Evolutionary conservation across 352 stramenopile species (phyloP).

Genomic region (Thraustochytrium striatum): DNA sequence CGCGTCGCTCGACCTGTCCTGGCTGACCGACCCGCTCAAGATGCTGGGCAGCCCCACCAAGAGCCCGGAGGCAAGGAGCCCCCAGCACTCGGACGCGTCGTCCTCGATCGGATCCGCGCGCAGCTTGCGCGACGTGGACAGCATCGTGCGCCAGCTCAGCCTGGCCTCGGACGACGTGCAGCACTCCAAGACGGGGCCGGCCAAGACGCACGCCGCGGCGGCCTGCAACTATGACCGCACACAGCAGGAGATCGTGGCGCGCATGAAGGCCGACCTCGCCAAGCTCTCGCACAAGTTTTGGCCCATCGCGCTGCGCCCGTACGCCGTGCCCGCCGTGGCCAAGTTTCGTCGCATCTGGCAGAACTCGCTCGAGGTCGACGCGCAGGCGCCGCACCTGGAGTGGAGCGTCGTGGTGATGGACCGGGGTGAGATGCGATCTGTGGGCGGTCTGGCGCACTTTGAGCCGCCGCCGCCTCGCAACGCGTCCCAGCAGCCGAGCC

Average conservation of each 20-base stretch:
- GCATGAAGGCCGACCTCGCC: not conserved
- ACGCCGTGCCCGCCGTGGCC: slow-evolving; percentile 21
- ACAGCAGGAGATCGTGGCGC: not conserved
- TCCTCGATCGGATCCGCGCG: slow-evolving; percentile 4
- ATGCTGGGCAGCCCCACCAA: no score
- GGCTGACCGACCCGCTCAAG: no score
- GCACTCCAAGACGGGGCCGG: no score
- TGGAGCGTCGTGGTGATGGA: slow-evolving; percentile 43
- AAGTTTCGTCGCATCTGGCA: slow-evolving; percentile 30
- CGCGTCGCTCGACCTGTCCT: no score
- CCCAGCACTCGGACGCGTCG: no score
- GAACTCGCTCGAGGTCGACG: slow-evolving; percentile 20
- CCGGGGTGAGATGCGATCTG: slow-evolving; percentile 21
- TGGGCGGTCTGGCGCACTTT: slow-evolving; percentile 37
- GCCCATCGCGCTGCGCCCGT: slow-evolving; percentile 4
- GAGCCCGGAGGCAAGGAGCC: no score
- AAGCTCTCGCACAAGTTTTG: slow-evolving; percentile 28
- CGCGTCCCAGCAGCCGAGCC: no score
- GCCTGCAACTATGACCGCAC: no score
- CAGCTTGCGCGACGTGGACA: not conserved
- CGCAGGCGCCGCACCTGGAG: not conserved
- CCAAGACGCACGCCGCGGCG: no score
- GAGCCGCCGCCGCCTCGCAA: slow-evolving; percentile 2
- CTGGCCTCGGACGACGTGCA: not conserved
- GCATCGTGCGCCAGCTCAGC: not conserved